Percentiles rank a stretch among this genome's conserved stretches.
These are phyloP conservation scores for Wickerhamiella shivajii DNA, from an alignment of 805 yeast species.

Conservation along the genomic window DNA sequence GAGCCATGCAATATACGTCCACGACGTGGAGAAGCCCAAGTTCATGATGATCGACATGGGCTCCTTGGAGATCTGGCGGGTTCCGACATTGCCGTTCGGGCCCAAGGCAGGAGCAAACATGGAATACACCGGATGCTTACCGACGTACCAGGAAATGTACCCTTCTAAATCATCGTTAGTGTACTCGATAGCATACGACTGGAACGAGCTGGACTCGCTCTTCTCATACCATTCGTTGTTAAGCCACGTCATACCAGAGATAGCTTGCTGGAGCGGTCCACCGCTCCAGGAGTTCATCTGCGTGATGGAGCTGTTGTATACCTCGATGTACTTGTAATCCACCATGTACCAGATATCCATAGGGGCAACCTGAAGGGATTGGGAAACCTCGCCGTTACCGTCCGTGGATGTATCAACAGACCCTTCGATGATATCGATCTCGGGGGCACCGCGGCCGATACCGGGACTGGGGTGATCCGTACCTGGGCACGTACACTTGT, in stretches of 20 bases:
- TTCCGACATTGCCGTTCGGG: conserved; percentile 81
- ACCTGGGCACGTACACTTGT: conserved; percentile 63
- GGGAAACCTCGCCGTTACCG: conserved; percentile 70
- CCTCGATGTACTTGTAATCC: conserved; percentile 64
- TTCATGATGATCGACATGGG: conserved; percentile 86
- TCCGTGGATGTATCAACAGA: conserved; percentile 31
- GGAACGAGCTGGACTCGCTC: conserved; percentile 41
- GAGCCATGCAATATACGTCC: conserved; percentile 93
- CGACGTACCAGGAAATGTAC: conserved; percentile 77
- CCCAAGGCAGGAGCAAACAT: conserved; percentile 60
- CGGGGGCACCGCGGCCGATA: conserved; percentile 87
- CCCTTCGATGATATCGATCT: conserved; percentile 84
- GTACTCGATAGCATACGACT: conserved; percentile 66
- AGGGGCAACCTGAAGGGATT: conserved; percentile 86
- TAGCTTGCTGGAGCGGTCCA: conserved; percentile 88
- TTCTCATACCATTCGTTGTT: conserved; percentile 71
- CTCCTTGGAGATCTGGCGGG: conserved; percentile 72
- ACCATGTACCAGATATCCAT: conserved; percentile 90
- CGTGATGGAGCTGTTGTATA: conserved; percentile 55
- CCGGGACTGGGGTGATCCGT: conserved; percentile 84
- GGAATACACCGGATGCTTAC: conserved; percentile 62
- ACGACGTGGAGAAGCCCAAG: conserved; percentile 76
- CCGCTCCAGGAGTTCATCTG: conserved; percentile 81
- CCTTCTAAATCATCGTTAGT: conserved; percentile 55
- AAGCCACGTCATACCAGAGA: conserved; percentile 67